phyloP scores from a whole-genome alignment of 768 basidiomycete species.

The Tulasnella sp. region DNA sequence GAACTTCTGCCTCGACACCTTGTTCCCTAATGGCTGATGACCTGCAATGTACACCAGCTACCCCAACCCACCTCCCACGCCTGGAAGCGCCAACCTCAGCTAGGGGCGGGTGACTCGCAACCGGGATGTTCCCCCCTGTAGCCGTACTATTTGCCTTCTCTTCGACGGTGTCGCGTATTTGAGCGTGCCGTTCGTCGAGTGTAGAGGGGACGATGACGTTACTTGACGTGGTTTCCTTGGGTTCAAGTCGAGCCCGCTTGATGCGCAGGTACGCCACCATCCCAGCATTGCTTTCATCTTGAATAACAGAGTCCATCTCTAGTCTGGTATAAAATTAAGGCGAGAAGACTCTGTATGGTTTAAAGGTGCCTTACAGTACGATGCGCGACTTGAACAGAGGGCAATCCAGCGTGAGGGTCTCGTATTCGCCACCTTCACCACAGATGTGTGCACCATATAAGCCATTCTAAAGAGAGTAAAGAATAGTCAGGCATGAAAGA shows the following conservation, averaged over 20 bases:
- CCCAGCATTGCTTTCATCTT: slow-evolving; percentile 76
- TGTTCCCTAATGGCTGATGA: slow-evolving; percentile 28
- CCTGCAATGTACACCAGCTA: slow-evolving; percentile 34
- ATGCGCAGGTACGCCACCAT: slow-evolving; percentile 89
- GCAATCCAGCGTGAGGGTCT: slow-evolving; percentile 85
- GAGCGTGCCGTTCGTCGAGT: not conserved
- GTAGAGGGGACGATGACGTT: not conserved
- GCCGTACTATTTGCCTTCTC: not conserved
- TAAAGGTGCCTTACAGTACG: slow-evolving; percentile 49
- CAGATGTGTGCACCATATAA: slow-evolving; percentile 89
- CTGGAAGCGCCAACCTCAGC: not conserved
- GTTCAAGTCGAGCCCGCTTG: slow-evolving; percentile 58
- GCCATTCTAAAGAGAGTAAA: slow-evolving; percentile 49
- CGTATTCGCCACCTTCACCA: slow-evolving; percentile 98
- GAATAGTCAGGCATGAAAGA: not conserved
- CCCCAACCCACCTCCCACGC: slow-evolving; percentile 61
- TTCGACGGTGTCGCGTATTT: not conserved
- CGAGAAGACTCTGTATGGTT: not conserved
- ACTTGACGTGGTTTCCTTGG: slow-evolving; percentile 41
- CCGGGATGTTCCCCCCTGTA: not conserved
- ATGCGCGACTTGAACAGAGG: slow-evolving; percentile 81
- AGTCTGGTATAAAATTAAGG: slow-evolving; percentile 40
- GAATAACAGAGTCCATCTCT: slow-evolving; percentile 66
- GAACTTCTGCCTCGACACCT: slow-evolving; percentile 67
- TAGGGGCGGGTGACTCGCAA: not conserved